phyloP scores from a whole-genome alignment of 495 filamentous ascomycete genomes.

The Hyaloscypha bicolor region DNA sequence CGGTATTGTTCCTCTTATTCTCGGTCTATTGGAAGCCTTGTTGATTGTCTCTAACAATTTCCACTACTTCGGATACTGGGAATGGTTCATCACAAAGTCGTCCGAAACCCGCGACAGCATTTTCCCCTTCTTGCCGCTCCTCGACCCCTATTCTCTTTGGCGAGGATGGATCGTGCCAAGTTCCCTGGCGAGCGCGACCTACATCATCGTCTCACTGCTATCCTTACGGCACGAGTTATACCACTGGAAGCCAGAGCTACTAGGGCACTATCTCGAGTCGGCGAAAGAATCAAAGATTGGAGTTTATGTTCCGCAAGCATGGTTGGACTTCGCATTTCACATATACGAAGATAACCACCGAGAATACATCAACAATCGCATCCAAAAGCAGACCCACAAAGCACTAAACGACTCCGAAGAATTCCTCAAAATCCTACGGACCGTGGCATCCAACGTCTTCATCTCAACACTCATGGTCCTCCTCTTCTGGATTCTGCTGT shows the following conservation, averaged over 20 bases:
- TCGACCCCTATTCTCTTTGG: constrained; percentile 14
- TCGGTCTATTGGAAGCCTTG: background rate
- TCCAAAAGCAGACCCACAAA: constrained; percentile 4
- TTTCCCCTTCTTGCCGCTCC: background rate
- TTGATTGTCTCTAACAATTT: constrained; percentile 13
- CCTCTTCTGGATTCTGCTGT: constrained; percentile 2
- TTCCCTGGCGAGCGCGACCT: background rate
- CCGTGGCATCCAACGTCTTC: constrained; percentile 7
- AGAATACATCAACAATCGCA: background rate
- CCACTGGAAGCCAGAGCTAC: constrained; percentile 14
- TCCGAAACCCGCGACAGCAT: constrained; percentile 5
- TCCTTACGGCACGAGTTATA: constrained; percentile 9
- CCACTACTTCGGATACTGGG: constrained; percentile 9
- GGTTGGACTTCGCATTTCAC: constrained; percentile 10
- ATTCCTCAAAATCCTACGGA: constrained; percentile 9
- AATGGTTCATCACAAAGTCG: constrained; percentile 7
- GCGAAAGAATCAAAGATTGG: constrained; percentile 5
- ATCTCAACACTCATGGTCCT: background rate
- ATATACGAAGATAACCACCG: constrained; percentile 11
- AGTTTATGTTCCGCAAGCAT: background rate
- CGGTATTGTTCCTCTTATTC: constrained; percentile 5
- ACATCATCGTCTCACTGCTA: background rate
- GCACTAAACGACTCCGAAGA: background rate
- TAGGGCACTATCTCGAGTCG: background rate
- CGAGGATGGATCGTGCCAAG: constrained; percentile 9